phyloP scores from a whole-genome alignment of 768 basidiomycete genomes.

The Tricholoma sp. region DNA sequence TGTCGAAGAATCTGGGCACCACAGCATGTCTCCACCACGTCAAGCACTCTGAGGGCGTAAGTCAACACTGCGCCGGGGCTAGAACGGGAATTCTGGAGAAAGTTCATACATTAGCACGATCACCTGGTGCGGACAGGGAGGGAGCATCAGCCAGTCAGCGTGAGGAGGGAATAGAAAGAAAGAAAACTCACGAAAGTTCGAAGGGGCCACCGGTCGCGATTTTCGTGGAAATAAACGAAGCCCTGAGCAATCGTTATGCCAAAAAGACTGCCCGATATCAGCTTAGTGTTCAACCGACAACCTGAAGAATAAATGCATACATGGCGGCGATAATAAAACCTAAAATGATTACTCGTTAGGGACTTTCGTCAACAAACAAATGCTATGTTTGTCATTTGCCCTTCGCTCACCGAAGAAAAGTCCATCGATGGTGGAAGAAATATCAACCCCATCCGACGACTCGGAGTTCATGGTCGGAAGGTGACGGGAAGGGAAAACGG shows the following conservation, averaged over 20 bases:
- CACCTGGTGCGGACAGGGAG: neutral
- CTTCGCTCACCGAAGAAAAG: neutral
- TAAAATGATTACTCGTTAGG: neutral
- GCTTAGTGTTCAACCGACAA: neutral
- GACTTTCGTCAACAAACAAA: too few species aligned
- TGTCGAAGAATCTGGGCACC: neutral
- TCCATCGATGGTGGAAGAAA: neutral
- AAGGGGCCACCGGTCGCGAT: slow-evolving; percentile 1
- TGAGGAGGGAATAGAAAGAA: neutral
- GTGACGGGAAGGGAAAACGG: too few species aligned
- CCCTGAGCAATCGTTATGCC: slow-evolving; percentile 1
- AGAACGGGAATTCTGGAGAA: neutral
- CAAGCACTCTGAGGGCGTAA: neutral
- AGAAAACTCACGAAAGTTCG: neutral
- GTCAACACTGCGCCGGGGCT: neutral
- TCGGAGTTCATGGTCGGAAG: too few species aligned
- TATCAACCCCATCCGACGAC: neutral
- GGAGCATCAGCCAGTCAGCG: neutral
- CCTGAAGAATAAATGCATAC: neutral
- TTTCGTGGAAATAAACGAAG: neutral
- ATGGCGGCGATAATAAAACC: neutral
- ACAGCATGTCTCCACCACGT: slow-evolving; percentile 1
- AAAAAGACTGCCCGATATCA: neutral
- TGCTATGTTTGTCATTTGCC: too few species aligned
- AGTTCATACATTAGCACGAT: neutral